Evolutionary conservation across 345 rosid genomes (phyloP), one percentile per base, ranked within the genome.

Genomic region (Eucalyptus paniculata): DNA sequence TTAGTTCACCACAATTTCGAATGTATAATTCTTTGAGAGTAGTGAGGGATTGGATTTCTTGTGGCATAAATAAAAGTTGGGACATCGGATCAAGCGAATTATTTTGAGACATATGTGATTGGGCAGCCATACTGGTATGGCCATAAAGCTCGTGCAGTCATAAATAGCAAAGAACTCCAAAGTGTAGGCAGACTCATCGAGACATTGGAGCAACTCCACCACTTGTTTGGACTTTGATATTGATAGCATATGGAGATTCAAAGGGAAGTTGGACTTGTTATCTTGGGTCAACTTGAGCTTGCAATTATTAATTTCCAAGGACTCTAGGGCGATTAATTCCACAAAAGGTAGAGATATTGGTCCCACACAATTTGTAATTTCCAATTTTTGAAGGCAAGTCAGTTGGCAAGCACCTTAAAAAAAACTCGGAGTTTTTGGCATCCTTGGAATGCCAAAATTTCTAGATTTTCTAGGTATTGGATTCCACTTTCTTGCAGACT

Each of bases 381-480:
- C 1, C 82, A 72, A 72, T 4, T 1, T 0, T 10, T 28, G 28
- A 19, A 72, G 82, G 45, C 45, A 4, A 37, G 45, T 19, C 1
- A 72, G 2, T 37, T 1, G 15, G 15, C 45, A 72, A 72, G 82
- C 0, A 10, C 28, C 28, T 72, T 72, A 8, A 6, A 19, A 72
- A 72, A 37, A 72, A 37, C 45, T 72, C 1, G 8, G 2, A 72
- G 82, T 37, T 72, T 72, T 37, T 10, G 82, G 82, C 82, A 72
- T 19, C 0, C 0, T 0, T 0, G 0, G 0, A 72, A 4, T 72
- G 0, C 26, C 82, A 72, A 10, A 10, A 2, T 0, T 11, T 11
- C 8, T 1, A 72, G 5, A 72, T 72, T 37, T 11, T 77, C 83
- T 2, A 77, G 15, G 11, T 77, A 77, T 6, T 40, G 83, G 37